Evolutionary conservation across 2,329 filamentous ascomycete species (phyloP).

Genomic region (Aspergillus sojae): DNA sequence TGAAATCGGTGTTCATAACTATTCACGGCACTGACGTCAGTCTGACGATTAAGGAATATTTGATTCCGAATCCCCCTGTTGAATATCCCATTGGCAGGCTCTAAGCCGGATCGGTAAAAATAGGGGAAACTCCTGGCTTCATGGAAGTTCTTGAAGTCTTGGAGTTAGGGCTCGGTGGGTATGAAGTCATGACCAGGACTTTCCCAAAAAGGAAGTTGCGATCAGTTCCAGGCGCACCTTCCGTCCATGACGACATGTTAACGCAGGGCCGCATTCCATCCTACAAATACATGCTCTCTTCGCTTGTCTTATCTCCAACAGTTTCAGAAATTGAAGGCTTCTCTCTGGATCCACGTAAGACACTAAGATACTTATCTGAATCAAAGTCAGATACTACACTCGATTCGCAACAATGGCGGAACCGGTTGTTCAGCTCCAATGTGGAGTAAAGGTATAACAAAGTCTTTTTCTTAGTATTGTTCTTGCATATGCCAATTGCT

Average conservation of each 20-base stretch:
- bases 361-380: neutral
- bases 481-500: neutral
- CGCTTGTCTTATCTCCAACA: neutral
- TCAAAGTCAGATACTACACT: neutral
- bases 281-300: neutral
- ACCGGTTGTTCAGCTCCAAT: constrained; percentile 57
- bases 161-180: neutral
- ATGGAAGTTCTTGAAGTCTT: neutral
- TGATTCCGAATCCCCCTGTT: neutral
- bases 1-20: neutral
- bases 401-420: constrained; percentile 45
- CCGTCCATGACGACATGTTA: constrained; percentile 18
- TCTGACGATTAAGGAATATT: constrained; percentile 9
- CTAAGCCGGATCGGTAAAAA: neutral
- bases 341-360: neutral
- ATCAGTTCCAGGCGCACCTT: neutral
- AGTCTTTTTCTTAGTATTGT: neutral
- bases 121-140: no score
- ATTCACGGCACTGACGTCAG: constrained; percentile 18
- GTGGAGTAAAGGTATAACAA: constrained; percentile 51
- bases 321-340: neutral
- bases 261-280: neutral
- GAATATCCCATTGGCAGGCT: neutral
- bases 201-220: neutral
- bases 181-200: constrained; percentile 9